Evolutionary conservation across 257 asterid genomes (phyloP).

Genomic region (Euphrasia confusa): DNA sequence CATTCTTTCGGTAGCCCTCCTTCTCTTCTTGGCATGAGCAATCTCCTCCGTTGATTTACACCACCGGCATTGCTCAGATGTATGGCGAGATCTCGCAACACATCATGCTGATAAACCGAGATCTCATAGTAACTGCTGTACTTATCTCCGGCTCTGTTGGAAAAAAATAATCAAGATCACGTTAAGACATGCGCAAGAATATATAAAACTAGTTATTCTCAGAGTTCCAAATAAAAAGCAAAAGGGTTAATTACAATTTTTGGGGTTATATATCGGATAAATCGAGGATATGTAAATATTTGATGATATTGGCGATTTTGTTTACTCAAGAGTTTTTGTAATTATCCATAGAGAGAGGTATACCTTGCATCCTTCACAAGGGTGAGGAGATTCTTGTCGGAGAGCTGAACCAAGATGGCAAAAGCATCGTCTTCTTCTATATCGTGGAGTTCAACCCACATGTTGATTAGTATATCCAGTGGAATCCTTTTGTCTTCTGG

Average conservation of each 20-base stretch:
- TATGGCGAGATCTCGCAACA: slow-evolving; percentile 77
- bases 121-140: slow-evolving; percentile 85
- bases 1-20: slow-evolving; percentile 71
- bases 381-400: slow-evolving; percentile 75
- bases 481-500: slow-evolving; percentile 91
- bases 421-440: slow-evolving; percentile 81
- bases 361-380: slow-evolving; percentile 83
- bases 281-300: no score
- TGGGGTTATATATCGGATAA: no score
- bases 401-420: slow-evolving; percentile 73
- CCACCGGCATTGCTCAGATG: slow-evolving; percentile 52
- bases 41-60: slow-evolving; percentile 51
- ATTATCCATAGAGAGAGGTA: neutral
- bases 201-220: neutral
- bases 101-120: slow-evolving; percentile 85
- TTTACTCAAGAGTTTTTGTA: no score
- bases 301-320: no score
- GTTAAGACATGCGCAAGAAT: neutral
- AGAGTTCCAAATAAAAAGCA: neutral
- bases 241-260: neutral
- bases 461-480: slow-evolving; percentile 74
- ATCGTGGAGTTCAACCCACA: slow-evolving; percentile 92
- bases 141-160: slow-evolving; percentile 69
- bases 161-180: slow-evolving; percentile 13
- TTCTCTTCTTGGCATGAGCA: slow-evolving; percentile 83